Percentiles rank a stretch among this genome's conserved stretches.
phyloP scores from a whole-genome alignment of 2,329 filamentous ascomycete genomes.

The Phialophora tarda region DNA sequence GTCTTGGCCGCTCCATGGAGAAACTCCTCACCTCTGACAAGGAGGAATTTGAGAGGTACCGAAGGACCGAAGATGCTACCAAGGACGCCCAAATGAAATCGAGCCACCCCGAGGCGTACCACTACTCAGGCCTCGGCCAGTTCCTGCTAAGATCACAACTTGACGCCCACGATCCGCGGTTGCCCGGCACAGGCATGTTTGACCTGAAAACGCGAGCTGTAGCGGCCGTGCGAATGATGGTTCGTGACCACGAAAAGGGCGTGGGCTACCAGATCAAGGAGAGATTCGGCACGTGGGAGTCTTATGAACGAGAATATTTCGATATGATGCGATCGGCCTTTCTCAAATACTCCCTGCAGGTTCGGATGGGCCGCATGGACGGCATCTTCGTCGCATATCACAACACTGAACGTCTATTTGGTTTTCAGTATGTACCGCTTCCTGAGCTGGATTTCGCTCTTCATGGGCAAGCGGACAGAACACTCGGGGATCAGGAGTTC shows the following conservation, averaged over 20 bases:
- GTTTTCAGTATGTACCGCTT: conserved; percentile 91
- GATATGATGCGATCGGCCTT: conserved; percentile 96
- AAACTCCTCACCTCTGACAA: conserved; percentile 86
- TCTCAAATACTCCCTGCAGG: conserved; percentile 95
- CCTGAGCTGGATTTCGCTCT: conserved; percentile 86
- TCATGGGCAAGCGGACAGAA: conserved; percentile 73
- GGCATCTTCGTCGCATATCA: conserved; percentile 97
- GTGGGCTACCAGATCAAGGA: conserved; percentile 84
- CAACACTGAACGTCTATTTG: conserved; percentile 93
- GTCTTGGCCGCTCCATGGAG: conserved; percentile 95
- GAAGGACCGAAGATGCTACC: conserved; percentile 70
- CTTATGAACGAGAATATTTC: conserved; percentile 92
- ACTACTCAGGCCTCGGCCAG: conserved; percentile 84
- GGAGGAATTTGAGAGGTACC: conserved; percentile 84
- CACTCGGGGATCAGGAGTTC: conserved; percentile 83
- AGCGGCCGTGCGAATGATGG: conserved; percentile 87
- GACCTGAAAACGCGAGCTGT: conserved; percentile 96
- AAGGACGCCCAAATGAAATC: conserved; percentile 51
- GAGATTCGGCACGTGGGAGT: conserved; percentile 80
- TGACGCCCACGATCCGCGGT: conserved; percentile 81
- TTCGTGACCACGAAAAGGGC: conserved; percentile 71
- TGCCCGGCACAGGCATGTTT: conserved; percentile 92
- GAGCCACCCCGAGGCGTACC: conserved; percentile 73
- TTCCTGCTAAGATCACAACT: conserved; percentile 95
- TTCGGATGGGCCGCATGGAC: conserved; percentile 97